These are phyloP conservation scores for Backusella macrospora DNA, from an alignment of 192 early-diverging fungal genomes.

Conservation along the genomic window DNA sequence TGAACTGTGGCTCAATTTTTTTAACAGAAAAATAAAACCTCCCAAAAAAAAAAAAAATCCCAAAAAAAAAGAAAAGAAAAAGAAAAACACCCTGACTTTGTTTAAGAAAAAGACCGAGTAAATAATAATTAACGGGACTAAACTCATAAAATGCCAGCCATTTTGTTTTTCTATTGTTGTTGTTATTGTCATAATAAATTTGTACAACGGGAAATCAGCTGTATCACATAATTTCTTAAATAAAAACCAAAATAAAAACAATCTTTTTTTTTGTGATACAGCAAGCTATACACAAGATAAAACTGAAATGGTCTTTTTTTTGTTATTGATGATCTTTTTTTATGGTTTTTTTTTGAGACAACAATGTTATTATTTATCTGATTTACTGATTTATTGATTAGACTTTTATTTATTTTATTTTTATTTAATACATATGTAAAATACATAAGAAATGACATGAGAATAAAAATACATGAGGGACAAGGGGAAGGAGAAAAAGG, in stretches of 20 bases:
- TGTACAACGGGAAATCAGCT: neutral
- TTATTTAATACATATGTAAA: neutral
- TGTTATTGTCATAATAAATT: neutral
- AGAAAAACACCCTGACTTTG: too few species aligned
- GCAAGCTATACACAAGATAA: neutral
- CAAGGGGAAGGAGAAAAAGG: neutral
- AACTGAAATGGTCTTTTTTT: neutral
- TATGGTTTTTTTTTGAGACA: neutral
- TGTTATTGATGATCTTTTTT: neutral
- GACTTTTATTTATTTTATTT: neutral
- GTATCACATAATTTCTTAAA: neutral
- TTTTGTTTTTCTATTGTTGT: neutral
- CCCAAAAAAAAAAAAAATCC: too few species aligned
- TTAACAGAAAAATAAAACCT: neutral
- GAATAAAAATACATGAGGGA: neutral
- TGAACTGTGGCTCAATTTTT: neutral
- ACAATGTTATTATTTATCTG: neutral
- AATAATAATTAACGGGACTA: too few species aligned
- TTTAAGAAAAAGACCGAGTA: too few species aligned
- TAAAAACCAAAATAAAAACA: neutral
- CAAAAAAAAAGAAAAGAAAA: too few species aligned
- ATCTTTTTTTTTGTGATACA: neutral
- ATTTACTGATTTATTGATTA: neutral
- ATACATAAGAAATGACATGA: slow-evolving; percentile 14
- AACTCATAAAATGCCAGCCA: too few species aligned